Evolutionary conservation across 495 filamentous ascomycete species (phyloP), one percentile per base, ranked within the genome.

Genomic region (Aspergillus cristatus): DNA sequence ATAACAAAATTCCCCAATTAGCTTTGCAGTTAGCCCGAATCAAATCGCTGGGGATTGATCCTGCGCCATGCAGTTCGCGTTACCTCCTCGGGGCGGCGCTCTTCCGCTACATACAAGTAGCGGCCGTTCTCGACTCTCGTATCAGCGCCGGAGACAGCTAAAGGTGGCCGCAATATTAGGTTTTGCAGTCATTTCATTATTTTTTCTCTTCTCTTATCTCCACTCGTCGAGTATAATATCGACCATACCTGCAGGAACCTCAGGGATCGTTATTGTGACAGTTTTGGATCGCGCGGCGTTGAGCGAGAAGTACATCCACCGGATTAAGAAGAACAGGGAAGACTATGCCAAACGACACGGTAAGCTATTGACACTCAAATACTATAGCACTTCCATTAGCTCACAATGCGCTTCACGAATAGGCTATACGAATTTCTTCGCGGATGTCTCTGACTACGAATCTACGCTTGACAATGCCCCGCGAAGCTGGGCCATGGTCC

Each of bases 371-470:
- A 14, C 28, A n/a, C 11, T 33, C 4, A 12, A 16, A 13, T 18
- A 11, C 3, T 1, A n/a, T 16, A 37, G 16, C 8, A 18, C 25
- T 28, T 26, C 48, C 42, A 48, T 36, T 28, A 31, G 41, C 3
- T 34, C 16, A 24, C 4, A 4, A 8, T 24, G 20, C 8, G 22
- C 15, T 41, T 12, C 17, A 6, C 10, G 24, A 13, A 14, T 42
- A 97, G 90, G 89, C 37, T 97, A 99, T 56, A 68, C 74, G 25
- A 84, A 84, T 35, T 93, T 97, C 67, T 81, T 94, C 55, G 74
- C 81, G 39, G 80, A 76, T 34, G 55, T 65, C 6, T 67, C 71
- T 49, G 82, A 94, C 52, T 99, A 99, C 66, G 47, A 57, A 12
- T 53, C 63, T 15, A 48, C 53, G 10, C 68, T 89, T 20, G 68